These are phyloP conservation scores for Athelia sp. DNA, from an alignment of 1,284 basidiomycete genomes.

Conservation along the genomic window DNA sequence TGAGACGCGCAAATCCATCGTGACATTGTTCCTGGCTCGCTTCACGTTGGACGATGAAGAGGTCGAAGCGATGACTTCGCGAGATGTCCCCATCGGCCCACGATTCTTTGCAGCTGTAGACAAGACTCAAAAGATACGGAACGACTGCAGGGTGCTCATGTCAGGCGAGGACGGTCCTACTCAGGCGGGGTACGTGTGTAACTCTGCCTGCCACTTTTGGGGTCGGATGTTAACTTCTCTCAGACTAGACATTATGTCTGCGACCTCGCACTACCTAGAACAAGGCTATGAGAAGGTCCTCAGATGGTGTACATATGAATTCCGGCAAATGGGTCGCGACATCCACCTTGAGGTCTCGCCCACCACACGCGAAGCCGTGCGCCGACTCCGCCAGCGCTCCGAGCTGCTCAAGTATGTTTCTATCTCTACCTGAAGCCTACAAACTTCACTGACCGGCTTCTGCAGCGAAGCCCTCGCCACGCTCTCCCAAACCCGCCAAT, in stretches of 20 bases:
- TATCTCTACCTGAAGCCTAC: neutral
- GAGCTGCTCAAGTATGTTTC: conserved; percentile 71
- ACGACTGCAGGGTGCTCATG: conserved; percentile 84
- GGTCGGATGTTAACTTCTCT: too few species aligned
- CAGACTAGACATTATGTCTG: conserved; percentile 85
- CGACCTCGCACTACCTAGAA: conserved; percentile 80
- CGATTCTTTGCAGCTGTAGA: conserved; percentile 85
- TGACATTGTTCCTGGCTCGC: conserved; percentile 74
- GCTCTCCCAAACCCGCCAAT: conserved; percentile 80
- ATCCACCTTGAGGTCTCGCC: conserved; percentile 74
- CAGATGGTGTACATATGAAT: conserved; percentile 84
- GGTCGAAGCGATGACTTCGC: conserved; percentile 66
- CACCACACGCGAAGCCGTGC: conserved; percentile 71
- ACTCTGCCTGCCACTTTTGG: too few species aligned
- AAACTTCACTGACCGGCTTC: neutral
- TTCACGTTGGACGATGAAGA: conserved; percentile 83
- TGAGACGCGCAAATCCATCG: conserved; percentile 67
- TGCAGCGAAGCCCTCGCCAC: conserved; percentile 71
- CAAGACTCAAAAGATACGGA: conserved; percentile 77
- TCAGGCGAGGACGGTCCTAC: conserved; percentile 81
- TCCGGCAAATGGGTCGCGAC: conserved; percentile 77
- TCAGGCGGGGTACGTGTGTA: conserved; percentile 70
- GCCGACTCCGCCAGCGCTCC: conserved; percentile 67
- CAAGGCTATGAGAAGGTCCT: conserved; percentile 87
- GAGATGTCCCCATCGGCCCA: conserved; percentile 71